These are phyloP conservation scores for Omphalotus guepiniiformis DNA, from an alignment of 768 basidiomycete species.

Conservation along the genomic window DNA sequence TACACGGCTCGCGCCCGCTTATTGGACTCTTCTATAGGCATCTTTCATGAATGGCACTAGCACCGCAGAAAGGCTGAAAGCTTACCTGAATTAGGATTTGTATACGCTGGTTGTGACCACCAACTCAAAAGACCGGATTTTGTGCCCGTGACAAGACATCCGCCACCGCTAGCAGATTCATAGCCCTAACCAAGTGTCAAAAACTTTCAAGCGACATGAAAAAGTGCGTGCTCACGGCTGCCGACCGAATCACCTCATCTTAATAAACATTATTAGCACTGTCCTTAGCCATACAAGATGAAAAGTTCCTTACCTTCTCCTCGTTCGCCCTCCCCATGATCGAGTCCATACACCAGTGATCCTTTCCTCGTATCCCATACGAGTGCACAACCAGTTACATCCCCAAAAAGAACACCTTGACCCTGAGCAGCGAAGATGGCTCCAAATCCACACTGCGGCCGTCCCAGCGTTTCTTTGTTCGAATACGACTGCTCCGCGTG, in stretches of 20 bases:
- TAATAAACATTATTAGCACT: constrained; percentile 3
- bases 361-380: constrained; percentile 60
- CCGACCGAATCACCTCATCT: constrained; percentile 14
- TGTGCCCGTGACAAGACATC: constrained; percentile 55
- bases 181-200: background rate
- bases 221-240: constrained; percentile 27
- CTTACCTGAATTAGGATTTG: constrained; percentile 20
- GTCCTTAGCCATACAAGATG: background rate
- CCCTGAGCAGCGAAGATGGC: constrained; percentile 52
- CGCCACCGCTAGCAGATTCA: constrained; percentile 30
- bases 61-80: background rate
- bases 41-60: background rate
- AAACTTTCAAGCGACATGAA: constrained; percentile 10
- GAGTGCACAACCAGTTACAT: constrained; percentile 47
- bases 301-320: constrained; percentile 21
- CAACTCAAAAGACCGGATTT: constrained; percentile 50
- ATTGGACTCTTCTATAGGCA: background rate
- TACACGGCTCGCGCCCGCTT: too few relatives aligned
- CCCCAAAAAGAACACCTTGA: constrained; percentile 55
- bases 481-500: constrained; percentile 51
- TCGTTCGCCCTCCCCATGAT: constrained; percentile 53
- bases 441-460: constrained; percentile 33
- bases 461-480: constrained; percentile 34
- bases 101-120: constrained; percentile 45
- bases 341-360: constrained; percentile 52